Base-by-base conservation (phyloP, 495 filamentous ascomycete species). In the Thozetella sp. region DNA sequence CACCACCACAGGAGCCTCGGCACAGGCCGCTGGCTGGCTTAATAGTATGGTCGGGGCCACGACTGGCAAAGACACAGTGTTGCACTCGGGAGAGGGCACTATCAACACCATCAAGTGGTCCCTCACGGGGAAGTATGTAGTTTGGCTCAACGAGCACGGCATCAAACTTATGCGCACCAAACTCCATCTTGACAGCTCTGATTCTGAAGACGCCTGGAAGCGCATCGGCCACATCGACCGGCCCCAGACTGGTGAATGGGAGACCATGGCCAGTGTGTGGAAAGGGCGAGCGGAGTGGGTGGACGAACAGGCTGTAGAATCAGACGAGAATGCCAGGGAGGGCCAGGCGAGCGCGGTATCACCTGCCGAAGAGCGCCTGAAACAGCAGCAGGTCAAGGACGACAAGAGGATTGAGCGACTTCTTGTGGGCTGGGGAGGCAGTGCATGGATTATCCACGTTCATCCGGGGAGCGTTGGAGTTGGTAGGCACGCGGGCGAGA, bases 121-220 rank as follows among this genome's bases (percentile, higher is more conserved):
- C 0, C 68, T 92, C 56, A 92, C 93, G 1, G 94, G 95, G 0
- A 91, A 89, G 76, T 97, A 90, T 69, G 90, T 98, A 2, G 90
- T 85, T 0, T 99, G 95, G 95, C 81, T 95, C 22, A 98, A 97
- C 65, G 95, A 99, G 72, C 88, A 94, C 64, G 95, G 95, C 1
- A 93, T 97, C 67, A 97, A 97, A 71, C 93, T 99, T 52, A 98
- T 99, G 95, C 84, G 95, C 48, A 91, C 91, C 2, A 93, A 93
- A 67, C 72, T 97, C 23, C 84, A 92, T 56, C 80, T 97, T 40
- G 92, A 95, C 17, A 86, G 80, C 34, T 83, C 83, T 4, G 90
- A 96, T 60, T 72, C 81, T 2, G 94, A 97, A 17, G 86, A 88
- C 62, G 90, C 93, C 22, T 99, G 95, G 95, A 97, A 95, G 71